phyloP scores from a whole-genome alignment of 148 eudicot genomes.

The Beta vulgaris region DNA sequence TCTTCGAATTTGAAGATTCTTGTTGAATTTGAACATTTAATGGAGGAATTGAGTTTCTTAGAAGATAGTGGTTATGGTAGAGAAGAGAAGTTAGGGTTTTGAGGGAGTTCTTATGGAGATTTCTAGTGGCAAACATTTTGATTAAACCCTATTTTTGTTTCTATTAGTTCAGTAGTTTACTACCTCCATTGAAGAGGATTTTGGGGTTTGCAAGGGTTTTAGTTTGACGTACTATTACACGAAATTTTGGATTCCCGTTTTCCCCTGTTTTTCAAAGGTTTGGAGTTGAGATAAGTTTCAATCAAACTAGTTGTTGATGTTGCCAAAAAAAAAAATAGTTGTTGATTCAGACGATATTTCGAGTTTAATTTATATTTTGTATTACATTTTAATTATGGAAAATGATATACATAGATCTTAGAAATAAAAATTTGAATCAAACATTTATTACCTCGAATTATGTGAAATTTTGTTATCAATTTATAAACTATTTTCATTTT shows the following conservation, averaged over 20 bases:
- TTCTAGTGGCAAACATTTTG: conserved; percentile 23
- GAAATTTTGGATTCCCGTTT: not conserved
- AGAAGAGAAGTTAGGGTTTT: conserved; percentile 25
- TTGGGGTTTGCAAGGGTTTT: conserved; percentile 31
- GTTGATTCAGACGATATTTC: too few species aligned
- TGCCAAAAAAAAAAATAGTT: too few species aligned
- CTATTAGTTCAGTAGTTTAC: not conserved
- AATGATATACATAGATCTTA: too few species aligned
- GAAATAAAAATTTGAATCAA: too few species aligned
- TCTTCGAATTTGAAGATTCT: conserved; percentile 9
- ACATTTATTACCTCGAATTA: too few species aligned
- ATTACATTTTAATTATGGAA: too few species aligned
- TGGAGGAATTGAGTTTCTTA: not conserved
- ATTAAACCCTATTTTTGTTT: not conserved
- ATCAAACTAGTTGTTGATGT: too few species aligned
- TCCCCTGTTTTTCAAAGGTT: too few species aligned
- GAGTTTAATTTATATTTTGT: too few species aligned
- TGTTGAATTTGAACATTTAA: conserved; percentile 7
- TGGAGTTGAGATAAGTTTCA: too few species aligned
- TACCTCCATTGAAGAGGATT: conserved; percentile 20
- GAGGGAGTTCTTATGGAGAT: conserved; percentile 23
- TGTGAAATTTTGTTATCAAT: too few species aligned
- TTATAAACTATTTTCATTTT: too few species aligned
- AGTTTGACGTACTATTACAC: not conserved
- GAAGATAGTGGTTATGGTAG: conserved; percentile 3